Conservation (phyloP, 768 basidiomycete species). For the Phallus indusiatus region DNA sequence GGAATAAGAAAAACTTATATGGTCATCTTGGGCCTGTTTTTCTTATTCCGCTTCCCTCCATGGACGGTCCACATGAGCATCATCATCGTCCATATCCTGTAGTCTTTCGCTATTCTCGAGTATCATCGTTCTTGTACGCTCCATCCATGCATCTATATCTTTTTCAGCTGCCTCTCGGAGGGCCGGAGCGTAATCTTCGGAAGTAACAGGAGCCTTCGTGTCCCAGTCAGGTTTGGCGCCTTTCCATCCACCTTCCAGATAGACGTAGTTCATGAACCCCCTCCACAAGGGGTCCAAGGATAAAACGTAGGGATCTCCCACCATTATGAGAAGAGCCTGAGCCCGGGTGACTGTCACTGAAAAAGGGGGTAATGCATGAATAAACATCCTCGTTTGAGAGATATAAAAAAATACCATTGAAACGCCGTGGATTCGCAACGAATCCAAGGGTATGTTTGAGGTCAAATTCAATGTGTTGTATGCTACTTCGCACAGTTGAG, state of each 20-base stretch:
- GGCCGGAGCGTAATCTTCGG: conserved; percentile 28
- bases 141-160: conserved; percentile 31
- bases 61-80: conserved; percentile 1
- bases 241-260: conserved; percentile 41
- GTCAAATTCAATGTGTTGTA: conserved; percentile 39
- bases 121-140: conserved; percentile 4
- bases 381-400: not conserved
- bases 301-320: conserved; percentile 52
- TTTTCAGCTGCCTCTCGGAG: conserved; percentile 19
- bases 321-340: conserved; percentile 50
- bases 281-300: conserved; percentile 53
- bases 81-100: not conserved
- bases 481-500: conserved; percentile 48
- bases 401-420: conserved; percentile 47
- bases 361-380: not conserved
- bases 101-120: not conserved
- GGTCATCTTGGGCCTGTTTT: too few relatives aligned
- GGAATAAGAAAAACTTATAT: not conserved
- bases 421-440: conserved; percentile 43
- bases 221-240: conserved; percentile 33
- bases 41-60: conserved; percentile 8
- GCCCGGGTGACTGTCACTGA: conserved; percentile 60
- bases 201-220: conserved; percentile 25
- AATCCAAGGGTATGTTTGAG: conserved; percentile 49
- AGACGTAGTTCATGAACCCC: conserved; percentile 47